Evolutionary conservation across 1,139 yeast species (phyloP).

Genomic region (Kodamaea sp.): DNA sequence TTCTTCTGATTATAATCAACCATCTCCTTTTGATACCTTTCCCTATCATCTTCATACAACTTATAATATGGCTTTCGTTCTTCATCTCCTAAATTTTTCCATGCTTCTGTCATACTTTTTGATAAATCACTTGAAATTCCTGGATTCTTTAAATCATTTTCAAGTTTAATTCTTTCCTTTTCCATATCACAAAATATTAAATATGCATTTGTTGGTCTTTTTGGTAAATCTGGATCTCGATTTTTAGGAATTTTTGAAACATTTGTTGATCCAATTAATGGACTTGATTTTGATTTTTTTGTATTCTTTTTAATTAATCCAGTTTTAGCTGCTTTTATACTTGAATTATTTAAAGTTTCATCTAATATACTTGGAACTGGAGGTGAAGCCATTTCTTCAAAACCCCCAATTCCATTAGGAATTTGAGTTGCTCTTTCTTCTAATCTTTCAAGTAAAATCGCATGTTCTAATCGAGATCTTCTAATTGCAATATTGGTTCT

Average conservation of each 20-base stretch:
- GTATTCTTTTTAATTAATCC: conserved; percentile 21
- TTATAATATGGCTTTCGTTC: conserved; percentile 74
- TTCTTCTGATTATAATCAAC: conserved; percentile 51
- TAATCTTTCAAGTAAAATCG: conserved; percentile 72
- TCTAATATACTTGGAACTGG: conserved; percentile 38
- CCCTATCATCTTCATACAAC: conserved; percentile 74
- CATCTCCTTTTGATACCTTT: conserved; percentile 73
- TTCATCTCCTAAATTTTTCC: conserved; percentile 74
- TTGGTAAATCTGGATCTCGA: conserved; percentile 82
- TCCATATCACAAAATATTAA: conserved; percentile 83
- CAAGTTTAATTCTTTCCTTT: conserved; percentile 65
- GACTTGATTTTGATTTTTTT: conserved; percentile 16
- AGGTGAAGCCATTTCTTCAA: conserved; percentile 44
- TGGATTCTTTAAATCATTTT: conserved; percentile 42
- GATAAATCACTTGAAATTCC: conserved; percentile 64
- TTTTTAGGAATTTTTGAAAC: conserved; percentile 26
- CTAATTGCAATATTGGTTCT: conserved; percentile 77
- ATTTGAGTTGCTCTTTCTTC: conserved; percentile 51
- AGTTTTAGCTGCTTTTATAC: conserved; percentile 20
- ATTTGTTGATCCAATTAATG: conserved; percentile 6
- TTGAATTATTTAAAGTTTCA: conserved; percentile 25
- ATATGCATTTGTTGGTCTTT: conserved; percentile 87
- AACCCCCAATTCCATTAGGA: conserved; percentile 30
- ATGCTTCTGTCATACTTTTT: conserved; percentile 75
- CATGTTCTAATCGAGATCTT: conserved; percentile 77